Conservation (phyloP, 2,329 filamentous ascomycete genomes). For the Zarea fungicola region DNA sequence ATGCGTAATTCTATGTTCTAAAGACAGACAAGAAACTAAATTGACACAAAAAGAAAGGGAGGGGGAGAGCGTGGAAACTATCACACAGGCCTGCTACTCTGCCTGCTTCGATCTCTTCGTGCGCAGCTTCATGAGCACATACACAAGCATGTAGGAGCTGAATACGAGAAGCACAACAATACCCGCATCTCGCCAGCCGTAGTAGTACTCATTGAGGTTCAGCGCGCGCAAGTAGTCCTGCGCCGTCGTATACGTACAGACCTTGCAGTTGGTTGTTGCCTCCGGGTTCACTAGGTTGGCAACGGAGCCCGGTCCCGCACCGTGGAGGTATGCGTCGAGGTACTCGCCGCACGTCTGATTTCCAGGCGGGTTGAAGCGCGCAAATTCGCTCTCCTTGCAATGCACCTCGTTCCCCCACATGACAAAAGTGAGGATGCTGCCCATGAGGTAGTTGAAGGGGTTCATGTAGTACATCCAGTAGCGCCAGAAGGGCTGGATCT, state of each 20-base stretch:
- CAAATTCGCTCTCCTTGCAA: slow-evolving; percentile 46
- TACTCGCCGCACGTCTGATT: slow-evolving; percentile 55
- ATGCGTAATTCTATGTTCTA: slow-evolving; percentile 4
- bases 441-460: slow-evolving; percentile 58
- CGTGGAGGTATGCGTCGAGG: slow-evolving; percentile 43
- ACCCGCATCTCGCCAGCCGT: slow-evolving; percentile 62
- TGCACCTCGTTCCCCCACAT: slow-evolving; percentile 41
- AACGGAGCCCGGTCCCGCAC: slow-evolving; percentile 35
- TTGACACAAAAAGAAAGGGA: background rate
- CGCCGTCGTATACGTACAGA: slow-evolving; percentile 55
- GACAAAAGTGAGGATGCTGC: slow-evolving; percentile 47
- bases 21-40: background rate
- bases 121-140: slow-evolving; percentile 42
- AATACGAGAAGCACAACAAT: slow-evolving; percentile 53
- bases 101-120: slow-evolving; percentile 45
- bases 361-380: slow-evolving; percentile 44
- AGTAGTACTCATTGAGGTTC: slow-evolving; percentile 56
- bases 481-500: slow-evolving; percentile 62
- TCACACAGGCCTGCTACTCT: slow-evolving; percentile 22
- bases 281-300: slow-evolving; percentile 56
- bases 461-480: slow-evolving; percentile 60
- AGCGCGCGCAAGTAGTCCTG: slow-evolving; percentile 55
- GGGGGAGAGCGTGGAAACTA: background rate
- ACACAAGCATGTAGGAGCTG: slow-evolving; percentile 46
- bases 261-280: slow-evolving; percentile 48